Evolutionary conservation across 352 stramenopile genomes (phyloP).

Genomic region (Globisporangium cylindrosporum): DNA sequence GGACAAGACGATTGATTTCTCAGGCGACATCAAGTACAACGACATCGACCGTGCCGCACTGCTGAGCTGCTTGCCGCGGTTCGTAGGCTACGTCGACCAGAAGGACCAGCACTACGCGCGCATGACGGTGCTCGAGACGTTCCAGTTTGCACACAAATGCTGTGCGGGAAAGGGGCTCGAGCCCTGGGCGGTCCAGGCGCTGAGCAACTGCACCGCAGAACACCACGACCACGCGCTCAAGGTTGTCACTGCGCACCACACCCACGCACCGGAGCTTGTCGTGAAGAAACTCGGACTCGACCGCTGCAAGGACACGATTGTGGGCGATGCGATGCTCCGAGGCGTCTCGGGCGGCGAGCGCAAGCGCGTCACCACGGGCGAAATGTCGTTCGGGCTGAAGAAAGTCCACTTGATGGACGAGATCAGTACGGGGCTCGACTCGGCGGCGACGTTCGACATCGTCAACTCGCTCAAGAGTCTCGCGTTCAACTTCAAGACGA

Average conservation of each 20-base stretch:
- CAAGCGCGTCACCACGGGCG: slow-evolving; percentile 89
- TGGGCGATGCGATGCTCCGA: slow-evolving; percentile 59
- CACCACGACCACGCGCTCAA: slow-evolving; percentile 31
- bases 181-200: slow-evolving; percentile 32
- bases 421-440: slow-evolving; percentile 63
- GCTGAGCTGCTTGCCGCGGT: slow-evolving; percentile 25
- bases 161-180: slow-evolving; percentile 39
- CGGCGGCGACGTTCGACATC: slow-evolving; percentile 59
- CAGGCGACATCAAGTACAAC: slow-evolving; percentile 46
- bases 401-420: slow-evolving; percentile 76
- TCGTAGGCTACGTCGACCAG: slow-evolving; percentile 48
- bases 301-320: slow-evolving; percentile 54
- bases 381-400: slow-evolving; percentile 83
- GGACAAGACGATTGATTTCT: slow-evolving; percentile 37
- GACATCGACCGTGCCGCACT: slow-evolving; percentile 25
- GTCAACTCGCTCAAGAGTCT: slow-evolving; percentile 42
- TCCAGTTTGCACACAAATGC: slow-evolving; percentile 90
- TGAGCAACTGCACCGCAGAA: slow-evolving; percentile 36
- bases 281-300: slow-evolving; percentile 44
- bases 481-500: slow-evolving; percentile 47
- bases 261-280: slow-evolving; percentile 32
- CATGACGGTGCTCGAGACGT: slow-evolving; percentile 92
- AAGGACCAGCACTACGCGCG: slow-evolving; percentile 86
- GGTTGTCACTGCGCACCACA: slow-evolving; percentile 35
- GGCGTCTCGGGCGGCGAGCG: slow-evolving; percentile 86